Evolutionary conservation across 2,329 filamentous ascomycete genomes (phyloP).

Genomic region (Alternaria incomplexa): DNA sequence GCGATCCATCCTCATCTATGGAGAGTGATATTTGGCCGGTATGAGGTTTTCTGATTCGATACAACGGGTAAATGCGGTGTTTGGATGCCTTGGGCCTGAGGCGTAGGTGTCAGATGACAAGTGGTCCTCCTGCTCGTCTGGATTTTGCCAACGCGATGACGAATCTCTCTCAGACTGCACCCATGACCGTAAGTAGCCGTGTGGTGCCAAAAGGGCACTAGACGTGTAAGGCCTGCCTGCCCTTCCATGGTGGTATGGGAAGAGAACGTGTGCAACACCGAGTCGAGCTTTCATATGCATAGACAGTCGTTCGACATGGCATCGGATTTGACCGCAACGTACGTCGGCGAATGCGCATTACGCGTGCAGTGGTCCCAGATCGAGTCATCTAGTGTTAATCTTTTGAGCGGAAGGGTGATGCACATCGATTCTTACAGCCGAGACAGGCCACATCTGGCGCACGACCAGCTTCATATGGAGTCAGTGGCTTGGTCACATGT

Average conservation of each 20-base stretch:
- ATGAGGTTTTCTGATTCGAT: neutral
- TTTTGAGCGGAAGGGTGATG: neutral
- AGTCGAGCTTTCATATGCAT: neutral
- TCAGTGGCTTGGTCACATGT: neutral
- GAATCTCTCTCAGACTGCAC: neutral
- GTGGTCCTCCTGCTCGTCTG: neutral
- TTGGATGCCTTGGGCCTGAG: neutral
- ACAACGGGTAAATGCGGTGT: neutral
- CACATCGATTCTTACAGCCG: conserved; percentile 1
- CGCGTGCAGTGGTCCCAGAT: neutral
- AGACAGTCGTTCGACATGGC: neutral
- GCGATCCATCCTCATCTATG: neutral
- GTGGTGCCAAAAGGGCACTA: neutral
- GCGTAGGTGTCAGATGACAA: conserved; percentile 3
- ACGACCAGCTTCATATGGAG: neutral
- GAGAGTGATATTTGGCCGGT: neutral
- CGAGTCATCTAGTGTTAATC: neutral
- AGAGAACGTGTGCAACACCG: neutral
- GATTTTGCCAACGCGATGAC: conserved; percentile 1
- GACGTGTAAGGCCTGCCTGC: neutral
- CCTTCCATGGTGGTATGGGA: neutral
- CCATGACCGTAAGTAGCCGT: neutral
- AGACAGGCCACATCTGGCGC: neutral
- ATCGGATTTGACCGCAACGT: neutral
- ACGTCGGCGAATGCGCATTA: neutral